Evolutionary conservation across 2,329 filamentous ascomycete genomes (phyloP).

Genomic region (Albifimbria verrucaria): DNA sequence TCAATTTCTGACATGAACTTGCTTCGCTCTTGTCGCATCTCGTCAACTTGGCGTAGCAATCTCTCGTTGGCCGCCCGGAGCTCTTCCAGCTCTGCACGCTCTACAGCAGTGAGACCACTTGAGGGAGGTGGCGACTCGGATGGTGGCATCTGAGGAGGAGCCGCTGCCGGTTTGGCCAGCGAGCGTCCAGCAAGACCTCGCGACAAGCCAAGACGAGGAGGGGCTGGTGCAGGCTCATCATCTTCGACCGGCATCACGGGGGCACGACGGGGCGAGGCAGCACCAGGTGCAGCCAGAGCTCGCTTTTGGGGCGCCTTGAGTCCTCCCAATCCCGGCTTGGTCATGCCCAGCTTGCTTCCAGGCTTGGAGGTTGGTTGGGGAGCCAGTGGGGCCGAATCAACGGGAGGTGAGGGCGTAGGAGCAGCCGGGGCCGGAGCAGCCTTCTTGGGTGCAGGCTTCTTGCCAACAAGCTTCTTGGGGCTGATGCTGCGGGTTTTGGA

Average conservation of each 20-base stretch:
- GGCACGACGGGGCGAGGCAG: constrained; percentile 50
- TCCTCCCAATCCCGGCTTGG: constrained; percentile 51
- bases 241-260: constrained; percentile 47
- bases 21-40: constrained; percentile 75
- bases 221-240: constrained; percentile 57
- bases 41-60: constrained; percentile 70
- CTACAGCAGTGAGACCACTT: constrained; percentile 70
- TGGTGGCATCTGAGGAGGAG: constrained; percentile 46
- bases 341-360: constrained; percentile 52
- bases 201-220: constrained; percentile 63
- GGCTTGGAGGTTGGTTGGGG: constrained; percentile 56
- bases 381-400: constrained; percentile 51
- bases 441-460: constrained; percentile 40
- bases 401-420: constrained; percentile 36
- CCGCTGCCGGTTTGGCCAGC: constrained; percentile 67
- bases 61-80: constrained; percentile 80
- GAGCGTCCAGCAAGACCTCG: constrained; percentile 83
- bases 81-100: constrained; percentile 89
- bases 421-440: constrained; percentile 33
- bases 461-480: constrained; percentile 44
- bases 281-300: constrained; percentile 43
- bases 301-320: constrained; percentile 61
- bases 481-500: constrained; percentile 47
- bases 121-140: constrained; percentile 53
- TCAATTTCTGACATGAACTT: constrained; percentile 84